Percentiles rank a stretch among this genome's conserved stretches.
Evolutionary conservation across 2,329 filamentous ascomycete genomes (phyloP).

Genomic region (Coccinonectria pachysandricola): DNA sequence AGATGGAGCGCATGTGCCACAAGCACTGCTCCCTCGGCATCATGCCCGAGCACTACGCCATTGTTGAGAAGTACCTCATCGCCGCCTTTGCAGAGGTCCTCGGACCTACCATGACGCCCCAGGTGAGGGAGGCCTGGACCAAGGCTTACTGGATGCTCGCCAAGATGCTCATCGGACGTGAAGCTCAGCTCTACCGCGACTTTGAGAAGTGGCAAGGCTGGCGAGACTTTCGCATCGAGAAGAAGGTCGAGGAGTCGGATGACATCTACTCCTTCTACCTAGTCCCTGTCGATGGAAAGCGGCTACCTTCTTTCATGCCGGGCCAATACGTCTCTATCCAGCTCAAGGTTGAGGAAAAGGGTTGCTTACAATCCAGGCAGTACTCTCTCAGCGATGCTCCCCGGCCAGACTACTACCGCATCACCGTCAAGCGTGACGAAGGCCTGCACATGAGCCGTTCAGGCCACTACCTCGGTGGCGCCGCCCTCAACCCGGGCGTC

Average conservation of each 20-base stretch:
- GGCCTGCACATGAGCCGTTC: constrained; percentile 33
- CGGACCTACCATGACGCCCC: constrained; percentile 51
- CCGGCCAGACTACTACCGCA: constrained; percentile 51
- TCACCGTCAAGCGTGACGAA: constrained; percentile 59
- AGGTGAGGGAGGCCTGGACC: constrained; percentile 57
- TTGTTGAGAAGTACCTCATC: constrained; percentile 61
- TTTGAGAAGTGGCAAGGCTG: constrained; percentile 56
- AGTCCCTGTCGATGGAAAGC: constrained; percentile 47
- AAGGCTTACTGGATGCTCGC: constrained; percentile 66
- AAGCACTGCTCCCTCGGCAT: constrained; percentile 66
- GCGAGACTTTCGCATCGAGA: constrained; percentile 54
- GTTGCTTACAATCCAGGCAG: constrained; percentile 56
- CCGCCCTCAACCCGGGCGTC: constrained; percentile 45
- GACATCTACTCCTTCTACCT: constrained; percentile 65
- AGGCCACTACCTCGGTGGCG: constrained; percentile 14
- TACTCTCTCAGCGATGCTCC: constrained; percentile 63
- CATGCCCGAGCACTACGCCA: constrained; percentile 56
- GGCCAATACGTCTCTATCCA: constrained; percentile 64
- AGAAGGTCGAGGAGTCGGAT: constrained; percentile 55
- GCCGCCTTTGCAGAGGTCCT: constrained; percentile 57
- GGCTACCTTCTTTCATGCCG: constrained; percentile 53
- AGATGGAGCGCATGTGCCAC: constrained; percentile 51
- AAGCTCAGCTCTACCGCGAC: constrained; percentile 51
- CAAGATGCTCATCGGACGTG: constrained; percentile 58
- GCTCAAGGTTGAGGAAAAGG: constrained; percentile 43